Conservation (phyloP, 2,329 filamentous ascomycete species). For the Aurifilum marmelostoma region DNA sequence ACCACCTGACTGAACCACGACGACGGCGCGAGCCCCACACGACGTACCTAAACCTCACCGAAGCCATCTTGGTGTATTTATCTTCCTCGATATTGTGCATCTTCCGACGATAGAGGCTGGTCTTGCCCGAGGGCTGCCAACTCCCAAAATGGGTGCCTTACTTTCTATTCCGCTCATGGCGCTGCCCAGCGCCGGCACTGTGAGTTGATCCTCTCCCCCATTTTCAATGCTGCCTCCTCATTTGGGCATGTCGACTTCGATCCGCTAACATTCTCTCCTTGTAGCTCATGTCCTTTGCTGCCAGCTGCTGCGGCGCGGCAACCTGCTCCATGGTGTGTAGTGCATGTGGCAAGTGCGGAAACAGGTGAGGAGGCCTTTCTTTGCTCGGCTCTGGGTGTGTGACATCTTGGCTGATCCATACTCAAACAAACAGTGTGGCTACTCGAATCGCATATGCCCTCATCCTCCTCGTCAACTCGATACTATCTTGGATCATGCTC, state of each 20-base stretch:
- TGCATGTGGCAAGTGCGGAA: slow-evolving; percentile 94
- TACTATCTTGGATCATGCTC: slow-evolving; percentile 98
- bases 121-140: slow-evolving; percentile 9
- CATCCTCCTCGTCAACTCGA: slow-evolving; percentile 91
- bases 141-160: slow-evolving; percentile 78
- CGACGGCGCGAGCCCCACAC: not conserved
- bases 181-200: slow-evolving; percentile 81
- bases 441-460: slow-evolving; percentile 96
- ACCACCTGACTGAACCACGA: not conserved
- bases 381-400: slow-evolving; percentile 14
- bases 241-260: too few relatives aligned
- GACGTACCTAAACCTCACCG: not conserved
- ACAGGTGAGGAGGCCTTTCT: slow-evolving; percentile 67
- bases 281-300: slow-evolving; percentile 75
- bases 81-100: not conserved
- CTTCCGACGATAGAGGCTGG: slow-evolving; percentile 14
- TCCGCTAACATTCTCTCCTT: slow-evolving; percentile 22
- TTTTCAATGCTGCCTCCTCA: not conserved
- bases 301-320: slow-evolving; percentile 94
- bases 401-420: slow-evolving; percentile 29
- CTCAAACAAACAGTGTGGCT: slow-evolving; percentile 68
- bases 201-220: slow-evolving; percentile 52
- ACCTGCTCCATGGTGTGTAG: slow-evolving; percentile 96
- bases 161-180: slow-evolving; percentile 89
- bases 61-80: not conserved